Base-by-base conservation (phyloP, 169 alveolate species). In the Eimeria maxima region DNA sequence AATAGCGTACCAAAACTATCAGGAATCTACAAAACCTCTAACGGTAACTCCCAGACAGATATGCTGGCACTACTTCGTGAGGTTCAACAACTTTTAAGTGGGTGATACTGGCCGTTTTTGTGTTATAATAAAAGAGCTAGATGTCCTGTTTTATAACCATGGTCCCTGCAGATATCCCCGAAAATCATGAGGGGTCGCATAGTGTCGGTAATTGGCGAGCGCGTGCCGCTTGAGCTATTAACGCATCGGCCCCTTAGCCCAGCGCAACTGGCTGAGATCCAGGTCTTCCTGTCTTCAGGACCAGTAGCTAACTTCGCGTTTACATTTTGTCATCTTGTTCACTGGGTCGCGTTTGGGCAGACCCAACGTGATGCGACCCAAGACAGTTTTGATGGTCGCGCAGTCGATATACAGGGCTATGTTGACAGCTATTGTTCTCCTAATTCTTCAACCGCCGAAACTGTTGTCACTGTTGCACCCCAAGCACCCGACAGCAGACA, bases 271-370 rank as follows among this genome's bases (percentile, higher is more conserved):
- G 93, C 93, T 45, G 93, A 86, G 93, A 86, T 86, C 57, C 93
- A 86, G 57, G 93, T 86, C 8, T 38, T 86, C 60, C 93, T 86
- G 13, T 27, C 80, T 16, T 86, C 93, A 24, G 38, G 22, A 20
- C 38, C 93, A 1, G 50, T 86, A 38, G 93, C 78, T 5, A 53
- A 20, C 78, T 60, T 86, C 20, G 93, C 93, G 3, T 86, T 86
- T 44, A 69, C 78, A 4, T 86, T 86, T 69, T 86, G 93, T 44
- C 93, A 86, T 65, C 78, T 86, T 29, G 93, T 86, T 60, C 80
- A 86, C 93, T 86, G 93, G 93, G 57, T 86, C 80, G 57, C 93
- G 4, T 86, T 86, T 60, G 93, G 93, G 80, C 93, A 86, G 80
- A 86, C 93, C 27, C 78, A 38, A 27, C 93, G 60, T 16, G 93